These are phyloP conservation scores for Pyrrhoderma lamaoense DNA, from an alignment of 1,284 basidiomycete genomes.

Conservation along the genomic window DNA sequence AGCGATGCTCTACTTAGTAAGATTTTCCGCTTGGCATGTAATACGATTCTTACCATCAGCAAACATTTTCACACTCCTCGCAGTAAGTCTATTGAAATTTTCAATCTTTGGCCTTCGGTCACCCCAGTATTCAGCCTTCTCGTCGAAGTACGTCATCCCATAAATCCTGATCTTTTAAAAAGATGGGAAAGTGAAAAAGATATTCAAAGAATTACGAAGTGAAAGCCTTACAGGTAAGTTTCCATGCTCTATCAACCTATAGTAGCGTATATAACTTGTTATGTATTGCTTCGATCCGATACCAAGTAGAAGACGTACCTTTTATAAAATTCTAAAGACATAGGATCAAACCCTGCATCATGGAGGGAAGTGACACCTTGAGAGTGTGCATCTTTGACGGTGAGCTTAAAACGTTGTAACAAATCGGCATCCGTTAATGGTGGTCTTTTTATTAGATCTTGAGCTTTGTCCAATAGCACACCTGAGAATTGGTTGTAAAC, in stretches of 20 bases:
- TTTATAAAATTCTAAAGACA: constrained; percentile 67
- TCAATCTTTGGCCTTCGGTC: constrained; percentile 53
- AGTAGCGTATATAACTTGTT: constrained; percentile 8
- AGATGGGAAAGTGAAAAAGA: background rate
- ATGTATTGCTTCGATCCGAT: constrained; percentile 6
- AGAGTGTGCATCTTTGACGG: constrained; percentile 61
- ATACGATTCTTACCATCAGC: constrained; percentile 54
- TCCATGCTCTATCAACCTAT: constrained; percentile 51
- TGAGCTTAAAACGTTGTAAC: constrained; percentile 52
- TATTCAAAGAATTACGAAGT: background rate
- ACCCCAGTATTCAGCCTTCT: constrained; percentile 72
- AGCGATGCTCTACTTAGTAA: constrained; percentile 8
- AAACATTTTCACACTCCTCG: constrained; percentile 85
- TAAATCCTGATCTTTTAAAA: constrained; percentile 56
- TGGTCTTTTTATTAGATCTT: constrained; percentile 57
- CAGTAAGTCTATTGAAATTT: constrained; percentile 54
- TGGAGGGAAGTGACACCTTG: constrained; percentile 76
- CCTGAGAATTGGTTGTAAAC: constrained; percentile 28
- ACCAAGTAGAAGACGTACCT: constrained; percentile 36
- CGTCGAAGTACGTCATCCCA: constrained; percentile 66
- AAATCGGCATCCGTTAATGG: constrained; percentile 58
- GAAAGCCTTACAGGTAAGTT: constrained; percentile 50
- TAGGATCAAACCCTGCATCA: constrained; percentile 69
- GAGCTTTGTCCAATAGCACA: constrained; percentile 66
- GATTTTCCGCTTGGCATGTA: constrained; percentile 1